Base-by-base conservation (phyloP, 2,329 filamentous ascomycete genomes). In the Cryphonectria nitschkei region DNA sequence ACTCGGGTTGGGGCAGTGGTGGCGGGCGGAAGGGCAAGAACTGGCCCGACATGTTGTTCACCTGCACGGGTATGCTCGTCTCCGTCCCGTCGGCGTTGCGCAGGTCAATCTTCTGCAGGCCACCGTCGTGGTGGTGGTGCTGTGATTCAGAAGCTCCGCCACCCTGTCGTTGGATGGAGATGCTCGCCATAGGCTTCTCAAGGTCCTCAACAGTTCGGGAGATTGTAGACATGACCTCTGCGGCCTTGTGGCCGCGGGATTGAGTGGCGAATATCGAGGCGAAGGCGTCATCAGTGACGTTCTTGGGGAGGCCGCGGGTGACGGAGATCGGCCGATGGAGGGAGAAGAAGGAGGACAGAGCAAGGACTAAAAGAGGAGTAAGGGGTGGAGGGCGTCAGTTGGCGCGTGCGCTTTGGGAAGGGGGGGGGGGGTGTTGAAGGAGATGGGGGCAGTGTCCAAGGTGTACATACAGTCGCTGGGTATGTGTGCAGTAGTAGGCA, bases 241-340 rank as follows among this genome's bases (percentile, higher is more conserved):
- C 80, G 76, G 87, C 86, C 83, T 84, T 82, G 78, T 82, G 83
- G 73, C 80, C 77, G 75, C 85, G 85, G 32, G 82, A 81, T 68
- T 85, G 86, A 70, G 84, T 79, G 61, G 90, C 85, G 81, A 98
- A 98, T 78, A 99, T 95, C 77, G 92, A 87, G 73, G 93, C 91
- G 81, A 98, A 98, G 65, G 91, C 87, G 78, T 93, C 91, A 73
- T 92, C 86, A 67, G 88, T 90, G 62, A 94, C 87, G 29, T 87
- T 84, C 76, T 88, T 90, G 69, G 92, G 96, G 78, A 97, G 91
- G 75, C 92, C 91, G 76, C 91, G 90, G 65, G 91, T 94, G 75
- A 98, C 89, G 69, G 94, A 97, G 78, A 99, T 95, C 62, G 96
- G 96, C 73, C 96, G 91, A 82, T 99, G 94, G 75, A 97, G 92